Conservation (phyloP, 139 green algal genomes). For the Picochlorum sp. region DNA sequence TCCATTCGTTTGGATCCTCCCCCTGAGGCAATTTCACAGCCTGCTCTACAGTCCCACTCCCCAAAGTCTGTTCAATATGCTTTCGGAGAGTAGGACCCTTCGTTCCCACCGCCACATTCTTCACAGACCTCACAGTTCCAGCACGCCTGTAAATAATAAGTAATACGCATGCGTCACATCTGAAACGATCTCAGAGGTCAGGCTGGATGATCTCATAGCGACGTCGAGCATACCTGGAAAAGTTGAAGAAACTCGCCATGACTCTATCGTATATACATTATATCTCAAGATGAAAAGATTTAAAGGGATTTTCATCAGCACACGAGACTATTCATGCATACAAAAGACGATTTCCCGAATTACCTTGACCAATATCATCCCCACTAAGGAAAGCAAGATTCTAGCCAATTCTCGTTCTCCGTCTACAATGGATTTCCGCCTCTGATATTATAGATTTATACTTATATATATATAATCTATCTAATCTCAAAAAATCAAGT, state of each 20-base stretch:
- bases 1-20: constrained; percentile 85
- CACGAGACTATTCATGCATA: no score
- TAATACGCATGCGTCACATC: not conserved
- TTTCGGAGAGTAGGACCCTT: constrained; percentile 77
- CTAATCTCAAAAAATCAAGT: no score
- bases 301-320: no score
- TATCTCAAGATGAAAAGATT: no score
- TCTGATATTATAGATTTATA: no score
- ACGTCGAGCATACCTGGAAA: constrained; percentile 16
- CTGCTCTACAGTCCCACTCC: constrained; percentile 72
- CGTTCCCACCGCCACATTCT: constrained; percentile 24
- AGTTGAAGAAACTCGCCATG: constrained; percentile 29
- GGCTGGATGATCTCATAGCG: not conserved
- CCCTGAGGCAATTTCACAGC: constrained; percentile 67
- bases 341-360: no score
- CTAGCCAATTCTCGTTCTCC: no score
- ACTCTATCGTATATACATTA: not conserved
- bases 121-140: constrained; percentile 24
- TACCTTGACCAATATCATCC: no score
- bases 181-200: not conserved
- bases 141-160: constrained; percentile 10
- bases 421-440: no score
- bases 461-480: no score
- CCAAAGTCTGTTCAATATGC: constrained; percentile 84
- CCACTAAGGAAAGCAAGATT: no score